These are phyloP conservation scores for Colletotrichum sp. DNA, from an alignment of 2,329 filamentous ascomycete species.

Conservation along the genomic window DNA sequence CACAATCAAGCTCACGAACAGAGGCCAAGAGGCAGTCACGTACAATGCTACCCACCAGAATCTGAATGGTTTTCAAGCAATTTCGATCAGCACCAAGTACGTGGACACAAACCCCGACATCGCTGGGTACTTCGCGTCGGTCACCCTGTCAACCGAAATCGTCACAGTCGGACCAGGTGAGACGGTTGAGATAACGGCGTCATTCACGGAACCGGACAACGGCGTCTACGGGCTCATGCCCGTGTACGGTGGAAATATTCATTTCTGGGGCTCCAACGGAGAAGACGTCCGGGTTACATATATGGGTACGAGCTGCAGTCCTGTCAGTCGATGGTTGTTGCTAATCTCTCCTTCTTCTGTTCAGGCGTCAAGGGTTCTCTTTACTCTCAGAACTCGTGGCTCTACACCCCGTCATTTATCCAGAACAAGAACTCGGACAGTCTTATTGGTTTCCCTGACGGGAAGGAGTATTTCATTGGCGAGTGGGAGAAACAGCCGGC, in stretches of 20 bases:
- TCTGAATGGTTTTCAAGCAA: not conserved
- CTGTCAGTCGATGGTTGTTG: not conserved
- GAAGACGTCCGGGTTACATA: not conserved
- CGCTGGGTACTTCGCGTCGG: not conserved
- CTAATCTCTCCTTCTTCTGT: not conserved
- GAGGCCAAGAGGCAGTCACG: slow-evolving; percentile 31
- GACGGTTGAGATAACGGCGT: not conserved
- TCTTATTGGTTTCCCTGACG: not conserved
- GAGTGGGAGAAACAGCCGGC: not conserved
- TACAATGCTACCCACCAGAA: slow-evolving; percentile 29
- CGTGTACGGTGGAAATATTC: not conserved
- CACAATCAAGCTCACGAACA: slow-evolving; percentile 37
- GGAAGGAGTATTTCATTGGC: not conserved
- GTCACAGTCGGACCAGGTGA: not conserved
- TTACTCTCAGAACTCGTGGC: not conserved
- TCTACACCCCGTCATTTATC: not conserved
- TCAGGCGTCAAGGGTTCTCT: not conserved
- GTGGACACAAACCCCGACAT: not conserved
- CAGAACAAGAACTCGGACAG: not conserved
- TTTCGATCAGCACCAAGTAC: not conserved
- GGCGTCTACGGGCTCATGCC: not conserved
- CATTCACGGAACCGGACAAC: not conserved
- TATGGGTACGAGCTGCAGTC: not conserved
- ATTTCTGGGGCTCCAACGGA: not conserved
- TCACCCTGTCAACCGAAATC: not conserved